These are phyloP conservation scores for Coffea humblotiana DNA, from an alignment of 305 asterid genomes.

Conservation along the genomic window DNA sequence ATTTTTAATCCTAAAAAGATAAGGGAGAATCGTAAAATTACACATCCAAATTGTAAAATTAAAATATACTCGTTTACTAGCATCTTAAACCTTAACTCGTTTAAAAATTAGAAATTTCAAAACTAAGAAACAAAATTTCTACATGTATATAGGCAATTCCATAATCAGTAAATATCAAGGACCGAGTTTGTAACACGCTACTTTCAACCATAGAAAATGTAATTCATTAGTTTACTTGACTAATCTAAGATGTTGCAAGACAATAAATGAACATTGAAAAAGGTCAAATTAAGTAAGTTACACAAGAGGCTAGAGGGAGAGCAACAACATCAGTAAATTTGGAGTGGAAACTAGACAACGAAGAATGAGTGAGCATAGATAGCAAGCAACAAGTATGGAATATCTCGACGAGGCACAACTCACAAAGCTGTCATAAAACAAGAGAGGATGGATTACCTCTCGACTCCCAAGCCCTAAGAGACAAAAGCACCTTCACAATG, in stretches of 20 bases:
- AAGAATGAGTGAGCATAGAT: not conserved
- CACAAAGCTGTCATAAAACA: not conserved
- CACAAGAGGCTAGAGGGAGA: not conserved
- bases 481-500: not conserved
- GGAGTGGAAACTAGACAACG: not conserved
- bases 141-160: too few relatives aligned
- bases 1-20: too few relatives aligned
- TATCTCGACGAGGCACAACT: not conserved
- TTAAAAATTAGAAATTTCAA: not conserved
- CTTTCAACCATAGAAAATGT: not conserved
- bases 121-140: too few relatives aligned
- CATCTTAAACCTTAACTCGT: not conserved
- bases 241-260: not conserved
- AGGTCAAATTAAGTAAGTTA: not conserved
- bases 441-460: not conserved
- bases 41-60: not conserved
- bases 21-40: too few relatives aligned
- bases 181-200: too few relatives aligned
- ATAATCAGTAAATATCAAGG: too few relatives aligned
- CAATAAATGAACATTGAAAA: not conserved
- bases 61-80: too few relatives aligned
- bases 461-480: not conserved
- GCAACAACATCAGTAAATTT: not conserved
- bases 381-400: not conserved
- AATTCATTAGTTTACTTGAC: not conserved